A percentile compares a stretch with the other conserved stretches of the same genome.
Evolutionary conservation across 225 moss, liverwort and hornwort genomes (phyloP).

Genomic region (Ulota crispa): DNA sequence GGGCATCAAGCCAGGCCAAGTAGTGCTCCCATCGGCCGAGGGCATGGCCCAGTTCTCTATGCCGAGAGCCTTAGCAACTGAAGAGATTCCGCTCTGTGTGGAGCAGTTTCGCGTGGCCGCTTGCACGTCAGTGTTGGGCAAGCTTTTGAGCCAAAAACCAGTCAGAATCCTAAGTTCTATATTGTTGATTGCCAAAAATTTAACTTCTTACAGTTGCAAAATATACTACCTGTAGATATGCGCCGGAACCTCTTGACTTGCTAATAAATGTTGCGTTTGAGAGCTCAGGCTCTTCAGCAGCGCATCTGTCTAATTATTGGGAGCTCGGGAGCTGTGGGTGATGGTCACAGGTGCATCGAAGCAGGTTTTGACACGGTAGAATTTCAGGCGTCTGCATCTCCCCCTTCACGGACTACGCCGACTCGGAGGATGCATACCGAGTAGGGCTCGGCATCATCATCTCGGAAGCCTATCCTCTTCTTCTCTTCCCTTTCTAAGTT

Average conservation of each 20-base stretch:
- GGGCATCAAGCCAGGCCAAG: conserved; percentile 14
- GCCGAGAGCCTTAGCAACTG: conserved; percentile 36
- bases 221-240: no score
- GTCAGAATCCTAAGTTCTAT: neutral
- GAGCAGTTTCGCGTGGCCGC: conserved; percentile 41
- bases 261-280: neutral
- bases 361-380: conserved; percentile 28
- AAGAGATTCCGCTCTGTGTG: conserved; percentile 39
- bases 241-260: no score
- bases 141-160: neutral
- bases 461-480: no score
- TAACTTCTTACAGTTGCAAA: no score
- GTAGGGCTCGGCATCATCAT: no score
- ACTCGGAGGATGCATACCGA: no score
- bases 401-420: no score
- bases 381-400: neutral
- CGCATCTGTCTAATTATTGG: neutral
- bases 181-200: neutral
- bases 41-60: conserved; percentile 19
- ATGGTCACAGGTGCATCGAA: conserved; percentile 8
- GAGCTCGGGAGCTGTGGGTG: neutral
- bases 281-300: neutral
- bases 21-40: conserved; percentile 10
- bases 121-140: neutral
- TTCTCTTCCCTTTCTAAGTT: no score